phyloP scores from a whole-genome alignment of 2,329 filamentous ascomycete species.

The Fusarium longipes region DNA sequence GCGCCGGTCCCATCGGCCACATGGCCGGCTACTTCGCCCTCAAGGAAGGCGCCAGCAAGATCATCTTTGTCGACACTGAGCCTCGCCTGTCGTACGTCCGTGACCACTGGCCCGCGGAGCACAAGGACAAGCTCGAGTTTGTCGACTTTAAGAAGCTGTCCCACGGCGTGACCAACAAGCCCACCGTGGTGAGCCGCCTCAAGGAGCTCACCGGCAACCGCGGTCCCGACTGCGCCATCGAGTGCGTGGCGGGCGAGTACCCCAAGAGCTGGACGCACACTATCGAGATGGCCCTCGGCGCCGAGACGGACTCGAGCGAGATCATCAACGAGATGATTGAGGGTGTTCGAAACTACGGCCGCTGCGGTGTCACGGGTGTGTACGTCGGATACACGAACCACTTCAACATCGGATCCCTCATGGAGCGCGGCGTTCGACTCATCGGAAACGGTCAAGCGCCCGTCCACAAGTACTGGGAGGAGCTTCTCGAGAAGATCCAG shows the following conservation, averaged over 20 bases:
- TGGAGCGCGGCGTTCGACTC: conserved; percentile 87
- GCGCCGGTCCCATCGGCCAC: conserved; percentile 87
- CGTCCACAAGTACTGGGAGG: conserved; percentile 86
- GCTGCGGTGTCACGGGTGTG: conserved; percentile 80
- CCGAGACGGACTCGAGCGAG: conserved; percentile 88
- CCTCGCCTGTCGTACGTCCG: conserved; percentile 76
- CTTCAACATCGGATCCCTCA: conserved; percentile 84
- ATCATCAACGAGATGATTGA: conserved; percentile 84
- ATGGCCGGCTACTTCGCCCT: conserved; percentile 83
- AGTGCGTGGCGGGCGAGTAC: conserved; percentile 72
- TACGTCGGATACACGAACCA: conserved; percentile 65
- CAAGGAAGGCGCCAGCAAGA: conserved; percentile 76
- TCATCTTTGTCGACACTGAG: conserved; percentile 83
- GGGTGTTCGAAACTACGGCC: conserved; percentile 76
- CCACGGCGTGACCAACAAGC: conserved; percentile 66
- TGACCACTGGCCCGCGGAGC: conserved; percentile 64
- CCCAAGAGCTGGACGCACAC: conserved; percentile 71
- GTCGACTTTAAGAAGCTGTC: conserved; percentile 74
- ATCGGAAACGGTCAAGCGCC: conserved; percentile 76
- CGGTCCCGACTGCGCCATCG: conserved; percentile 79
- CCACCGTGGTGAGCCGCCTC: conserved; percentile 75
- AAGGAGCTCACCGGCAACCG: conserved; percentile 78
- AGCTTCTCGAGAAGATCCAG: conserved; percentile 76
- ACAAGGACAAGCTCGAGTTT: conserved; percentile 68
- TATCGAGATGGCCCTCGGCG: conserved; percentile 68